Percentiles rank a stretch among this genome's conserved stretches.
Evolutionary conservation across 495 filamentous ascomycete genomes (phyloP).

Genomic region (Penicillium herquei): DNA sequence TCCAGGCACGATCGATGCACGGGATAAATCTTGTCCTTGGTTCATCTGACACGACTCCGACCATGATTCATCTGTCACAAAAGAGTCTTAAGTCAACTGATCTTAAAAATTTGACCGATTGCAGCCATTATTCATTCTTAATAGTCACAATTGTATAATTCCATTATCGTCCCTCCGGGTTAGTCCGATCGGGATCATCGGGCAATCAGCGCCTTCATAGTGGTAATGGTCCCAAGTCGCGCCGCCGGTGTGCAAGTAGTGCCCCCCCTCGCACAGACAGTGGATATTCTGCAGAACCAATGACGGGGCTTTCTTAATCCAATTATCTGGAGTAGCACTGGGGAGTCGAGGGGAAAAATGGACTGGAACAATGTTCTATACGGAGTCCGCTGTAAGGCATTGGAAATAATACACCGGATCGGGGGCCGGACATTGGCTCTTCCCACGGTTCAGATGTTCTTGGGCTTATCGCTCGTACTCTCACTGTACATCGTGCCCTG

Average conservation of each 20-base stretch:
- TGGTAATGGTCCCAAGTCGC: neutral
- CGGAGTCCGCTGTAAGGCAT: neutral
- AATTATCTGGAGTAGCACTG: no score
- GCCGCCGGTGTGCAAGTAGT: neutral
- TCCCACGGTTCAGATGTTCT: conserved; percentile 20
- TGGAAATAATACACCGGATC: neutral
- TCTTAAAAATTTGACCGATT: neutral
- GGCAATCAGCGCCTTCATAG: neutral
- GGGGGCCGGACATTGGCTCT: neutral
- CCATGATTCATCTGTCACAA: no score
- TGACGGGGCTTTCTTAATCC: neutral
- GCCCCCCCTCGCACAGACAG: conserved; percentile 18
- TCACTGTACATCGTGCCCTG: neutral
- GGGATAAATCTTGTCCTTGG: neutral
- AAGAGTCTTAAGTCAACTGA: neutral
- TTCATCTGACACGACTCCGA: neutral
- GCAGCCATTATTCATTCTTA: neutral
- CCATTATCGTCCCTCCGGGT: neutral
- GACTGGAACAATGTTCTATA: no score
- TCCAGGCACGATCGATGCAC: neutral
- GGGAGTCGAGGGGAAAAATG: no score
- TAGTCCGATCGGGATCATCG: neutral
- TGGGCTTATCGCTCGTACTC: conserved; percentile 15
- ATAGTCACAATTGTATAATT: neutral
- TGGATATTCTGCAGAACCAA: neutral